Percentiles rank a stretch among this genome's conserved stretches.
Evolutionary conservation across 768 basidiomycete genomes (phyloP).

Genomic region (Leccinum obscurum): DNA sequence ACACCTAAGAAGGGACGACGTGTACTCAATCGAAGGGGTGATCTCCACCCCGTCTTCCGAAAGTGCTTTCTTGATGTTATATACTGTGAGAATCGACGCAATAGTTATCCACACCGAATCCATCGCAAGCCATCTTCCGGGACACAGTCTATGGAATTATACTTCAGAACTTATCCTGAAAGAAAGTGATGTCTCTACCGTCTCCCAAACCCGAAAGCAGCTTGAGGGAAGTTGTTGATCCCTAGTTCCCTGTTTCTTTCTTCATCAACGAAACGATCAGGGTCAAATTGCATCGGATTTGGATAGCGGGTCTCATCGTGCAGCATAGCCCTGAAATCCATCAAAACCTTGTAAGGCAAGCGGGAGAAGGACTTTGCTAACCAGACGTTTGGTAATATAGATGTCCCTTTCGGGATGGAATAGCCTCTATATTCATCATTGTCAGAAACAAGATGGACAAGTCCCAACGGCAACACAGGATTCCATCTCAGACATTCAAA

Average conservation of each 20-base stretch:
- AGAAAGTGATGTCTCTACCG: slow-evolving; percentile 27
- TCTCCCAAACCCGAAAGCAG: slow-evolving; percentile 44
- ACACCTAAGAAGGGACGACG: slow-evolving; percentile 38
- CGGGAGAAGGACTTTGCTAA: slow-evolving; percentile 19
- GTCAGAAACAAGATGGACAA: slow-evolving; percentile 26
- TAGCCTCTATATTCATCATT: slow-evolving; percentile 49
- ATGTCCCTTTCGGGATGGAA: slow-evolving; percentile 45
- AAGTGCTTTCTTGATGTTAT: slow-evolving; percentile 38
- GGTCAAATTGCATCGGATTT: slow-evolving; percentile 41
- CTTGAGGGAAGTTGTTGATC: slow-evolving; percentile 37
- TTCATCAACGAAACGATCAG: slow-evolving; percentile 36
- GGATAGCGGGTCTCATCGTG: slow-evolving; percentile 41
- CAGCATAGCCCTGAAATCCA: slow-evolving; percentile 39
- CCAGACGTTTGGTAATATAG: slow-evolving; percentile 50
- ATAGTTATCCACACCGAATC: slow-evolving; percentile 46
- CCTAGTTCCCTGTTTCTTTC: slow-evolving; percentile 28
- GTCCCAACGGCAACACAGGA: slow-evolving; percentile 34
- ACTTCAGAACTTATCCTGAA: neutral
- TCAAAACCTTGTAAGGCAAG: slow-evolving; percentile 18
- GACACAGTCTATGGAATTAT: slow-evolving; percentile 38
- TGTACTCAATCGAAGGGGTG: slow-evolving; percentile 36
- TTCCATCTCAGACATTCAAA: slow-evolving; percentile 44
- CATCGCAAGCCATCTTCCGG: slow-evolving; percentile 44
- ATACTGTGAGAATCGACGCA: slow-evolving; percentile 41
- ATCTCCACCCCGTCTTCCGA: slow-evolving; percentile 35